These are phyloP conservation scores for Mortierella polycephala DNA, from an alignment of 371 early-diverging fungal species.

Conservation along the genomic window DNA sequence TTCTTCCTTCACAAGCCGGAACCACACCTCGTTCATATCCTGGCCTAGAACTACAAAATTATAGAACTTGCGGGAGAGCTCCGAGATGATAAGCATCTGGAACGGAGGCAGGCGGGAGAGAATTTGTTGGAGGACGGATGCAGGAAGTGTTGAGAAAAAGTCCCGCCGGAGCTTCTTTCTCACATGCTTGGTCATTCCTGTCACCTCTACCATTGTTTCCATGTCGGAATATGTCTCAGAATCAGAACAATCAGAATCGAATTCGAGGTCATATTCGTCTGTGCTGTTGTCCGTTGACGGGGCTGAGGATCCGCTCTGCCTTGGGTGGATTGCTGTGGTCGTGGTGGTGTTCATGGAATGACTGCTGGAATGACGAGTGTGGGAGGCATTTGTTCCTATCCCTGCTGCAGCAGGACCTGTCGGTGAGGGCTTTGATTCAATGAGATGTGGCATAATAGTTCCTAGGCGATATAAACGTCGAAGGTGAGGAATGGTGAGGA, in stretches of 20 bases:
- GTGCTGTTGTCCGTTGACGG: no score
- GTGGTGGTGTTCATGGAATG: neutral
- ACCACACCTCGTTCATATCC: constrained; percentile 56
- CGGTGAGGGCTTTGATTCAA: constrained; percentile 34
- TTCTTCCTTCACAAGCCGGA: constrained; percentile 44
- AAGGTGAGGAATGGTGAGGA: neutral
- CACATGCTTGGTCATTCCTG: neutral
- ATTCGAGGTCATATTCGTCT: no score
- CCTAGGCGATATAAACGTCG: neutral
- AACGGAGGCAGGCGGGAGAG: constrained; percentile 39
- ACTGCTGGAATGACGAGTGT: neutral
- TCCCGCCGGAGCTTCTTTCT: constrained; percentile 19
- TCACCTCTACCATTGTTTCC: neutral
- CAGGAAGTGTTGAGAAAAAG: constrained; percentile 33
- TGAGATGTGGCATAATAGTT: constrained; percentile 33
- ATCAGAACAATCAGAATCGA: constrained; percentile 5
- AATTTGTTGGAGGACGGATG: constrained; percentile 30
- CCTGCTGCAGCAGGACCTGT: constrained; percentile 31
- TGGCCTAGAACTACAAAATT: constrained; percentile 46
- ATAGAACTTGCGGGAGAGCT: constrained; percentile 50
- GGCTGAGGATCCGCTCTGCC: no score
- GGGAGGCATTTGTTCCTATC: constrained; percentile 25
- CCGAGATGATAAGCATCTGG: constrained; percentile 51
- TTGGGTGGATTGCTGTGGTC: neutral
- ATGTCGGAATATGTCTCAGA: constrained; percentile 2